Conservation (phyloP, 1,139 yeast species). For the Nadsonia starkeyi-henricii region DNA sequence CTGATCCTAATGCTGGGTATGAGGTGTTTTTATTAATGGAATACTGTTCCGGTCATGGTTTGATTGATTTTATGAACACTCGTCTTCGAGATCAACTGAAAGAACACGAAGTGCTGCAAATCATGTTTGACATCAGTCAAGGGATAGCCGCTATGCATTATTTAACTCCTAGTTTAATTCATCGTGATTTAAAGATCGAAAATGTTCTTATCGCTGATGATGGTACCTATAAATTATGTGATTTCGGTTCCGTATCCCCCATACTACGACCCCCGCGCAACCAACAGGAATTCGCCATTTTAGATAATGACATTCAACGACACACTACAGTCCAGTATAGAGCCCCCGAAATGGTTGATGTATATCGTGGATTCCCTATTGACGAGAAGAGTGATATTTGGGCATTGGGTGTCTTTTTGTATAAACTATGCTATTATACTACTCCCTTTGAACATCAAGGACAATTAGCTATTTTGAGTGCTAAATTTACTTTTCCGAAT, state of each 20-base stretch:
- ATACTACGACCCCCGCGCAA: slow-evolving; percentile 51
- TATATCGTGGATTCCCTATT: slow-evolving; percentile 69
- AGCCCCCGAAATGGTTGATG: slow-evolving; percentile 92
- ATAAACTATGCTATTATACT: slow-evolving; percentile 82
- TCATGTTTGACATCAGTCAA: slow-evolving; percentile 67
- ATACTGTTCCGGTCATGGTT: slow-evolving; percentile 66
- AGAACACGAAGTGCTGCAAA: slow-evolving; percentile 68
- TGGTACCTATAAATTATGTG: slow-evolving; percentile 72
- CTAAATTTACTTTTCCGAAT: slow-evolving; percentile 44
- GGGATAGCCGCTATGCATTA: slow-evolving; percentile 88
- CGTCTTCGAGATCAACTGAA: slow-evolving; percentile 66
- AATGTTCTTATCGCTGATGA: slow-evolving; percentile 70
- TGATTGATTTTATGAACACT: slow-evolving; percentile 91
- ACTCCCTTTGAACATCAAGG: slow-evolving; percentile 83
- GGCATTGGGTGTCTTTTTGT: slow-evolving; percentile 88
- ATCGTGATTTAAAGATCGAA: slow-evolving; percentile 90
- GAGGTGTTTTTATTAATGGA: slow-evolving; percentile 92
- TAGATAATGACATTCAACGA: slow-evolving; percentile 73
- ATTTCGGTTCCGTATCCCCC: slow-evolving; percentile 84
- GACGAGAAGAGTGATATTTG: slow-evolving; percentile 93
- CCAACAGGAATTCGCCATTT: slow-evolving; percentile 47
- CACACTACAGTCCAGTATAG: slow-evolving; percentile 97
- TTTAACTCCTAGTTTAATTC: slow-evolving; percentile 65
- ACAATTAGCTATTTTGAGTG: slow-evolving; percentile 50
- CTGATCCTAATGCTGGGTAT: slow-evolving; percentile 30